phyloP scores from a whole-genome alignment of 306 rosid species.

The Ziziphus jujuba region DNA sequence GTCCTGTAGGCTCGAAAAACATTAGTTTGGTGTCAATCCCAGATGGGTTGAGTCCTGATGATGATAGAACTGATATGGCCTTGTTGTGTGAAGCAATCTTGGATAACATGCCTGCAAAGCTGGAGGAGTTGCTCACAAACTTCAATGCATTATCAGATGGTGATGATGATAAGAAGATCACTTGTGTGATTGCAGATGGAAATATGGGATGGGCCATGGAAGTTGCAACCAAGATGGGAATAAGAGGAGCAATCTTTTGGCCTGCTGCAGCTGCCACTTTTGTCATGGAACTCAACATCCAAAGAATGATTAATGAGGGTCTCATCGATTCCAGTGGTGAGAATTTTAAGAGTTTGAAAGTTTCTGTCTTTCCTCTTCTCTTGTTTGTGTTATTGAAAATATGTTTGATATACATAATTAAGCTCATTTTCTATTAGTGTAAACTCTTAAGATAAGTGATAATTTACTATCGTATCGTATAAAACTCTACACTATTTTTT shows the following conservation, averaged over 20 bases:
- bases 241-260: conserved; percentile 41
- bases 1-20: not conserved
- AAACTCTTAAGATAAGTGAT: too few relatives aligned
- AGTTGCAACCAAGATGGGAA: conserved; percentile 35
- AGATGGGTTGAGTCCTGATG: conserved; percentile 49
- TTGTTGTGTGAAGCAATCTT: conserved; percentile 10
- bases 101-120: conserved; percentile 31
- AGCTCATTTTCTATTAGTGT: too few relatives aligned
- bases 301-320: conserved; percentile 33
- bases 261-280: conserved; percentile 44
- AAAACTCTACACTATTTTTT: too few relatives aligned
- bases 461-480: too few relatives aligned
- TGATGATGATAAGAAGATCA: too few relatives aligned
- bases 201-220: conserved; percentile 39
- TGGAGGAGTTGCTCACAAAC: conserved; percentile 42
- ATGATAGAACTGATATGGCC: conserved; percentile 30
- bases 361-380: too few relatives aligned
- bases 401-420: too few relatives aligned
- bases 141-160: conserved; percentile 24
- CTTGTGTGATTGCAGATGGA: conserved; percentile 29
- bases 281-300: conserved; percentile 5
- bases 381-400: too few relatives aligned
- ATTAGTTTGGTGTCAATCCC: conserved; percentile 46
- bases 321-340: conserved; percentile 38
- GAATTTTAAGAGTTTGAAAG: not conserved